phyloP scores from a whole-genome alignment of 768 basidiomycete species.

The Crucibulum laeve region DNA sequence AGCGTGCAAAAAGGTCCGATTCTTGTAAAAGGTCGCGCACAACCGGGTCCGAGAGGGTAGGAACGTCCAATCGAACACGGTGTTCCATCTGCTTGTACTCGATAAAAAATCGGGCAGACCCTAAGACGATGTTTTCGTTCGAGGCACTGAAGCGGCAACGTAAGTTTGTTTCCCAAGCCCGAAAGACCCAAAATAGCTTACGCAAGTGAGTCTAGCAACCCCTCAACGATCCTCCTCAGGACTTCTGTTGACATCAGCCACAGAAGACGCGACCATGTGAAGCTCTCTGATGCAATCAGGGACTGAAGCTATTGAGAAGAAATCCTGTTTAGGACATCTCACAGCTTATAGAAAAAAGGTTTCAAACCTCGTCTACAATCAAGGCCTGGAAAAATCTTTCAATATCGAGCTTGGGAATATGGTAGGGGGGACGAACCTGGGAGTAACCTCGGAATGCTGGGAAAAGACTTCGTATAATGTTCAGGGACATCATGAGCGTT shows the following conservation, averaged over 20 bases:
- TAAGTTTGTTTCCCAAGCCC: constrained; percentile 11
- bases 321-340: neutral
- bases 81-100: constrained; percentile 79
- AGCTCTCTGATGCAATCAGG: constrained; percentile 64
- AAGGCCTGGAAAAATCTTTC: constrained; percentile 43
- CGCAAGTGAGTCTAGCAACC: constrained; percentile 67
- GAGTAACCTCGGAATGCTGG: constrained; percentile 85
- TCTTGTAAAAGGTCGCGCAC: constrained; percentile 80
- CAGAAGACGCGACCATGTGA: constrained; percentile 63
- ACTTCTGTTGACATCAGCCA: constrained; percentile 60
- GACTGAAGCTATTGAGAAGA: constrained; percentile 53
- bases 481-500: constrained; percentile 65
- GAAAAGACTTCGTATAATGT: constrained; percentile 68
- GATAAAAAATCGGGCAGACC: constrained; percentile 67
- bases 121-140: constrained; percentile 72
- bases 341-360: neutral
- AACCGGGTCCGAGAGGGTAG: constrained; percentile 69
- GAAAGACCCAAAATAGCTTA: constrained; percentile 33
- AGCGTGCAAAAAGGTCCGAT: constrained; percentile 80
- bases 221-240: constrained; percentile 58
- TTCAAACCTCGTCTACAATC: constrained; percentile 76
- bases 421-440: constrained; percentile 39
- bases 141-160: constrained; percentile 38
- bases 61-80: constrained; percentile 72
- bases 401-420: constrained; percentile 13